phyloP scores from a whole-genome alignment of 345 rosid genomes.

The Arabidopsis arenosa region DNA sequence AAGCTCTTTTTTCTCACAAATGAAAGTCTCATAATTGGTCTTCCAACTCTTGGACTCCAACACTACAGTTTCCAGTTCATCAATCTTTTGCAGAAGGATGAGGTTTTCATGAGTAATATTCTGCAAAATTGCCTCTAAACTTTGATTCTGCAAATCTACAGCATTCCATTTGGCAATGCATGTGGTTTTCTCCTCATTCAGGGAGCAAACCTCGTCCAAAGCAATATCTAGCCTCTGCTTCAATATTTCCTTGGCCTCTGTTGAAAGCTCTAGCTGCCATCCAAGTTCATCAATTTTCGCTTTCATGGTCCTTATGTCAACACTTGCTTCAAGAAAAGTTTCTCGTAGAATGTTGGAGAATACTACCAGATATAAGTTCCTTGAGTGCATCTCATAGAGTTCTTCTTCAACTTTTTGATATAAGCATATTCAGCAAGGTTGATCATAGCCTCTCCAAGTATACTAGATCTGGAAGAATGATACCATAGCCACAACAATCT shows the following conservation, averaged over 20 bases:
- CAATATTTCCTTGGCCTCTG: slow-evolving; percentile 65
- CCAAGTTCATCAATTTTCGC: slow-evolving; percentile 57
- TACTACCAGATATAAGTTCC: slow-evolving; percentile 74
- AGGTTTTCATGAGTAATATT: slow-evolving; percentile 60
- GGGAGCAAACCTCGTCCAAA: slow-evolving; percentile 64
- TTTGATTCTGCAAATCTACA: slow-evolving; percentile 62
- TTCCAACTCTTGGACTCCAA: slow-evolving; percentile 57
- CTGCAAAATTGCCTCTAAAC: slow-evolving; percentile 61
- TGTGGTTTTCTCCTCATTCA: slow-evolving; percentile 63
- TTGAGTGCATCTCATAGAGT: slow-evolving; percentile 67
- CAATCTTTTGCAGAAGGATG: slow-evolving; percentile 64
- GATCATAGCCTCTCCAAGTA: slow-evolving; percentile 92
- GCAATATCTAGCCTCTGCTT: slow-evolving; percentile 68
- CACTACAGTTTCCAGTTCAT: slow-evolving; percentile 69
- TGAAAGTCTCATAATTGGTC: slow-evolving; percentile 62
- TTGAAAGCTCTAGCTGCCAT: slow-evolving; percentile 68
- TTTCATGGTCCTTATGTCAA: slow-evolving; percentile 54
- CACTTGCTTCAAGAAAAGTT: slow-evolving; percentile 65
- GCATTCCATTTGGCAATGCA: slow-evolving; percentile 65
- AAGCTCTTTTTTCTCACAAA: slow-evolving; percentile 67
- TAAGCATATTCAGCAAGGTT: slow-evolving; percentile 92
- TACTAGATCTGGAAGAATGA: slow-evolving; percentile 68
- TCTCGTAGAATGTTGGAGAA: slow-evolving; percentile 71
- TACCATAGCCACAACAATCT: slow-evolving; percentile 90
- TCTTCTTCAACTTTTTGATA: slow-evolving; percentile 86